Conservation (phyloP, 495 filamentous ascomycete genomes). For the Aspergillus wentii region DNA sequence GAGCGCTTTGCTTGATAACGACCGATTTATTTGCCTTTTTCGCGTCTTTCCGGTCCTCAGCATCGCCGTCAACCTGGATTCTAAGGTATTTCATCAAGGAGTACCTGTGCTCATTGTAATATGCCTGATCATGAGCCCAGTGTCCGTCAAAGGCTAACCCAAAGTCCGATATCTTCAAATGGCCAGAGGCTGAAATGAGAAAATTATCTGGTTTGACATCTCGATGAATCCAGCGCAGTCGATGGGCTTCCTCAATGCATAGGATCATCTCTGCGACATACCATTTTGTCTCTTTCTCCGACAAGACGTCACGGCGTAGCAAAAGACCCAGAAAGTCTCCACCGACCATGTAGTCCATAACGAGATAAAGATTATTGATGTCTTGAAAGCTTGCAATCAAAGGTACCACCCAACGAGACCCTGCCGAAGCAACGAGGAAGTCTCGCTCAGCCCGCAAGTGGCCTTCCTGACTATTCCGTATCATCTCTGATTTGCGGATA, state of each 20-base stretch:
- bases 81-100: slow-evolving; percentile 69
- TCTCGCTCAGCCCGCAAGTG: slow-evolving; percentile 89
- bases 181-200: slow-evolving; percentile 78
- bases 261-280: slow-evolving; percentile 94
- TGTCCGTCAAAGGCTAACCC: slow-evolving; percentile 92
- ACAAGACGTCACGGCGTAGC: slow-evolving; percentile 74
- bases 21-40: slow-evolving; percentile 32
- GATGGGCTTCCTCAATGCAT: slow-evolving; percentile 89
- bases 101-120: slow-evolving; percentile 78
- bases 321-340: slow-evolving; percentile 87
- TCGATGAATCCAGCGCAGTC: slow-evolving; percentile 83
- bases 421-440: slow-evolving; percentile 80
- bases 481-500: slow-evolving; percentile 87
- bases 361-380: slow-evolving; percentile 73
- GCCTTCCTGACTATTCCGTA: slow-evolving; percentile 84
- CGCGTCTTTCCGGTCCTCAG: slow-evolving; percentile 55
- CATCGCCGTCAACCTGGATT: slow-evolving; percentile 70
- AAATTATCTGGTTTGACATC: slow-evolving; percentile 98
- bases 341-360: slow-evolving; percentile 97
- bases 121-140: slow-evolving; percentile 84
- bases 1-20: too few species aligned
- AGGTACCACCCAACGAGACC: slow-evolving; percentile 81
- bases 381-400: slow-evolving; percentile 90
- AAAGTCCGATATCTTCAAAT: slow-evolving; percentile 94
- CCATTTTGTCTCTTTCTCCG: slow-evolving; percentile 72